Percentiles rank a stretch among this genome's conserved stretches.
phyloP scores from a whole-genome alignment of 1,139 yeast genomes.

The Hansenula sp. region DNA sequence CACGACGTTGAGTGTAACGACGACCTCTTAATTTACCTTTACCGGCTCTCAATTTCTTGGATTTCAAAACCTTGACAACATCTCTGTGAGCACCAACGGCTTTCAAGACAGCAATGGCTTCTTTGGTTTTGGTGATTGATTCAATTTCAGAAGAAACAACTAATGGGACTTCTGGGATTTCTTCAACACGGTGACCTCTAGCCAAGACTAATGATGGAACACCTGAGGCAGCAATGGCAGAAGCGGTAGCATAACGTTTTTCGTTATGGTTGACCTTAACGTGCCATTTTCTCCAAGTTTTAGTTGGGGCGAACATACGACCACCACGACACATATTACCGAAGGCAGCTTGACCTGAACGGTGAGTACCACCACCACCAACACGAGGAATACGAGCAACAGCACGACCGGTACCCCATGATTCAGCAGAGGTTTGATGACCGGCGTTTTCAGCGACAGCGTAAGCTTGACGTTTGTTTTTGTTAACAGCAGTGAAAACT shows the following conservation, averaged over 20 bases:
- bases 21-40: slow-evolving; percentile 99
- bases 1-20: slow-evolving; percentile 99
- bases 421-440: slow-evolving; percentile 99
- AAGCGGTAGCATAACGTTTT: slow-evolving; percentile 99
- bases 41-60: slow-evolving; percentile 99
- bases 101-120: slow-evolving; percentile 97
- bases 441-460: slow-evolving; percentile 99
- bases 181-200: slow-evolving; percentile 99
- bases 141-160: slow-evolving; percentile 94
- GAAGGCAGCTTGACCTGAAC: slow-evolving; percentile 99
- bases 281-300: slow-evolving; percentile 99
- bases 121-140: slow-evolving; percentile 95
- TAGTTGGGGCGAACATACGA: slow-evolving; percentile 99
- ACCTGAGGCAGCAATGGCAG: slow-evolving; percentile 99
- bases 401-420: slow-evolving; percentile 99
- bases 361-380: slow-evolving; percentile 99
- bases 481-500: slow-evolving; percentile 97
- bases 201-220: slow-evolving; percentile 98
- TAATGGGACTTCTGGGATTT: slow-evolving; percentile 97
- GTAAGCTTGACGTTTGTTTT: slow-evolving; percentile 99
- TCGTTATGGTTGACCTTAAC: slow-evolving; percentile 99
- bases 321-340: slow-evolving; percentile 99
- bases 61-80: slow-evolving; percentile 95
- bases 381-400: slow-evolving; percentile 99
- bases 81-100: slow-evolving; percentile 99